These are phyloP conservation scores for Circinella minor DNA, from an alignment of 371 early-diverging fungal genomes.

Conservation along the genomic window DNA sequence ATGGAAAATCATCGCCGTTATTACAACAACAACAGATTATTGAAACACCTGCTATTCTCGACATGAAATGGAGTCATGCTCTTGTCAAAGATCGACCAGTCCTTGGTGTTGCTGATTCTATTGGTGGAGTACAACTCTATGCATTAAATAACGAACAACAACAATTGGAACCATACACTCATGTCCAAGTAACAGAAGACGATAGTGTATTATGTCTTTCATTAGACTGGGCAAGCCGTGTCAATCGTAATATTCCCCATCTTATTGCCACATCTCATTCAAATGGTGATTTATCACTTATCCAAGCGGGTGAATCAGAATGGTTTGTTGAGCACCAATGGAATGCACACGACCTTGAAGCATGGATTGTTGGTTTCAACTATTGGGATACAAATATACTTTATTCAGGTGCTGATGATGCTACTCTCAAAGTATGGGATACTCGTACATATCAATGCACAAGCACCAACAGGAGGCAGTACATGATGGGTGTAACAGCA, in stretches of 20 bases:
- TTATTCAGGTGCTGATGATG: constrained; percentile 85
- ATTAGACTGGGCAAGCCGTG: constrained; percentile 88
- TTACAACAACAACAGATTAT: constrained; percentile 46
- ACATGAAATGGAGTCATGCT: constrained; percentile 83
- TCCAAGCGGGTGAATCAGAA: constrained; percentile 42
- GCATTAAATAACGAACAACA: constrained; percentile 32
- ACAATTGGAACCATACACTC: constrained; percentile 36
- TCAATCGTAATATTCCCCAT: constrained; percentile 21
- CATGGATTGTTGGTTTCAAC: constrained; percentile 91
- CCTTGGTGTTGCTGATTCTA: constrained; percentile 68
- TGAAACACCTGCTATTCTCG: constrained; percentile 79
- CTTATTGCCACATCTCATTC: constrained; percentile 69
- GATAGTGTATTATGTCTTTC: constrained; percentile 76
- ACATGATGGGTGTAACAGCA: constrained; percentile 81
- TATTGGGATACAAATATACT: constrained; percentile 71
- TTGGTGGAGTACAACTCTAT: constrained; percentile 61
- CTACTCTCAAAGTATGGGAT: constrained; percentile 88
- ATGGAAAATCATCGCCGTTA: neutral
- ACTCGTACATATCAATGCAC: constrained; percentile 50
- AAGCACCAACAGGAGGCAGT: constrained; percentile 51
- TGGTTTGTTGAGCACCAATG: constrained; percentile 53
- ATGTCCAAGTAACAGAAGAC: constrained; percentile 45
- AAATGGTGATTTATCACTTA: constrained; percentile 64
- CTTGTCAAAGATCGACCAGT: constrained; percentile 44
- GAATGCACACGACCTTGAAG: constrained; percentile 90